Percentiles rank a stretch among this genome's conserved stretches.
Evolutionary conservation across 2,329 filamentous ascomycete species (phyloP).

Genomic region (Hypoxylon sp.): DNA sequence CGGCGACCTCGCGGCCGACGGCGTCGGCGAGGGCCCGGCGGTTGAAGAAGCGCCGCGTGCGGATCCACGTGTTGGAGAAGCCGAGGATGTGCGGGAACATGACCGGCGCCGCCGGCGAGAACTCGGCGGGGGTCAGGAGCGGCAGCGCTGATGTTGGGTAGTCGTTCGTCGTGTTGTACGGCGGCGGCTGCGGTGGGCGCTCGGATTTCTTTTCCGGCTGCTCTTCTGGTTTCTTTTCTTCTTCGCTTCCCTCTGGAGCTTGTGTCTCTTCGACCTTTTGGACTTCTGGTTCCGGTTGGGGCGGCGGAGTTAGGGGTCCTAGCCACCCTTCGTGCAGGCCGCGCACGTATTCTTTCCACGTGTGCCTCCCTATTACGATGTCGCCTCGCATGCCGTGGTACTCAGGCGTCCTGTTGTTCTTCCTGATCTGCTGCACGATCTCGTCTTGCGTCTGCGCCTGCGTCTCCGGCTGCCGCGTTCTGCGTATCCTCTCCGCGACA

Average conservation of each 20-base stretch:
- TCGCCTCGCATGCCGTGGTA: conserved; percentile 82
- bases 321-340: conserved; percentile 97
- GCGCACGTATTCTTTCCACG: conserved; percentile 97
- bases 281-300: conserved; percentile 35
- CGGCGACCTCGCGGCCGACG: conserved; percentile 86
- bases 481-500: conserved; percentile 84
- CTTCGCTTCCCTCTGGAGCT: conserved; percentile 44
- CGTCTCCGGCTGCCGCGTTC: conserved; percentile 66
- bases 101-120: conserved; percentile 77
- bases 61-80: conserved; percentile 86
- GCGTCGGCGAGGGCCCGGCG: conserved; percentile 84
- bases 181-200: conserved; percentile 68
- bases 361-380: conserved; percentile 86
- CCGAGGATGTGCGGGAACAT: conserved; percentile 90
- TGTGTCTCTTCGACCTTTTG: conserved; percentile 35
- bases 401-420: conserved; percentile 71
- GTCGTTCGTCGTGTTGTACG: conserved; percentile 76
- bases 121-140: conserved; percentile 69
- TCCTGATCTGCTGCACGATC: conserved; percentile 68
- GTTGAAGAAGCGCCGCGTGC: conserved; percentile 88
- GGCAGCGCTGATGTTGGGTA: conserved; percentile 75
- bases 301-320: conserved; percentile 76
- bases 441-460: conserved; percentile 64
- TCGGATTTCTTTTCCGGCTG: conserved; percentile 62
- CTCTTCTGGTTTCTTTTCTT: conserved; percentile 55